A percentile compares a stretch with the other conserved stretches of the same genome.
Conservation (phyloP, 768 basidiomycete genomes). For the Galerina marginata region DNA sequence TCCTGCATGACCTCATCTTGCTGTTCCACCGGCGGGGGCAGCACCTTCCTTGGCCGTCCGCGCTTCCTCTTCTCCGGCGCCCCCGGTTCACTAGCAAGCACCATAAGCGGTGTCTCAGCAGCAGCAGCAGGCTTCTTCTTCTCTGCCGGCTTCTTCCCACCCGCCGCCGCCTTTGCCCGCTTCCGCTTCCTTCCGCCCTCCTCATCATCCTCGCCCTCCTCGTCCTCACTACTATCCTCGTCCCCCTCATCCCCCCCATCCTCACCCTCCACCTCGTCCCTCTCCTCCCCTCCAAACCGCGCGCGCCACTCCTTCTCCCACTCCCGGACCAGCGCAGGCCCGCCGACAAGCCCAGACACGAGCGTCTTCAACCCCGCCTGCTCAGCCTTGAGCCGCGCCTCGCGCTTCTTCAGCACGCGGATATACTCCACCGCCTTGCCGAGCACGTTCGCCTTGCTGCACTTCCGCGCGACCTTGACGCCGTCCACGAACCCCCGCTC, state of each 20-base stretch:
- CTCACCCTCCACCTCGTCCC: constrained; percentile 69
- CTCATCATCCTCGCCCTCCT: constrained; percentile 44
- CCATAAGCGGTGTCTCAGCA: constrained; percentile 23
- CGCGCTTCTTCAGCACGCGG: constrained; percentile 82
- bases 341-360: constrained; percentile 73
- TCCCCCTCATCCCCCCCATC: constrained; percentile 60
- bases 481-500: constrained; percentile 88
- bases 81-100: constrained; percentile 30
- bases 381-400: constrained; percentile 71
- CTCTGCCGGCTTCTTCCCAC: constrained; percentile 44
- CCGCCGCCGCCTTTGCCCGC: constrained; percentile 54
- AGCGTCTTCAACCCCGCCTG: constrained; percentile 76
- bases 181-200: constrained; percentile 65
- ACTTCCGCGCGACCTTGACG: constrained; percentile 90
- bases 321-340: constrained; percentile 68
- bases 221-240: constrained; percentile 55
- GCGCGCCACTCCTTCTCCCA: constrained; percentile 81
- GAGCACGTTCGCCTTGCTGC: constrained; percentile 88
- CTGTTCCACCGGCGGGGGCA: constrained; percentile 45
- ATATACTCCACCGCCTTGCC: constrained; percentile 94
- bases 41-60: constrained; percentile 79
- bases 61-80: constrained; percentile 82
- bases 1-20: constrained; percentile 22
- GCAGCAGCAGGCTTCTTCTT: constrained; percentile 35
- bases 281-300: constrained; percentile 77